A percentile compares a stretch with the other conserved stretches of the same genome.
phyloP scores from a whole-genome alignment of 176 grass and related monocot genomes.

The Guadua angustifolia region DNA sequence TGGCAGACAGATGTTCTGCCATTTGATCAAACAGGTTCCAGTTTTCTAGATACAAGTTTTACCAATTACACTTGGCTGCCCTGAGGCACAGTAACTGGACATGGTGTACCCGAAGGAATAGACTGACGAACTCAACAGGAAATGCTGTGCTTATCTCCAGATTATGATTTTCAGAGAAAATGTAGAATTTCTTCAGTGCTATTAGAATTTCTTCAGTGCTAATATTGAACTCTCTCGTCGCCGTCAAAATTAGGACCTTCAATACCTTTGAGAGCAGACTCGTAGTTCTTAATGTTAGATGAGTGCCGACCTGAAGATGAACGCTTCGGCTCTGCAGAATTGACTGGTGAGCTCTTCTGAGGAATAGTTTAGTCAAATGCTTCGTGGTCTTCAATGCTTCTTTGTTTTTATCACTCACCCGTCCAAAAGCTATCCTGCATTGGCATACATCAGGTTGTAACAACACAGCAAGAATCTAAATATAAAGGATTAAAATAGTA shows the following conservation, averaged over 20 bases:
- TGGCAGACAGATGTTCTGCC: too few species aligned
- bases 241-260: conserved; percentile 83
- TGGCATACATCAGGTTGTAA: conserved; percentile 32
- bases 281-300: conserved; percentile 74
- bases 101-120: conserved; percentile 7
- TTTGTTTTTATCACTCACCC: conserved; percentile 84
- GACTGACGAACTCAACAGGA: conserved; percentile 50
- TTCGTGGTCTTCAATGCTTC: conserved; percentile 74
- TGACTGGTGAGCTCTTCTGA: conserved; percentile 70
- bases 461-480: conserved; percentile 8
- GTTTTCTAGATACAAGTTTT: conserved; percentile 39
- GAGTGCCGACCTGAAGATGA: conserved; percentile 68
- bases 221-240: conserved; percentile 69
- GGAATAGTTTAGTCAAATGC: conserved; percentile 78
- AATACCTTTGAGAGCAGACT: conserved; percentile 81
- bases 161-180: conserved; percentile 57
- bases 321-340: conserved; percentile 56
- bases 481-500: conserved; percentile 2
- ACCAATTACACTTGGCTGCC: conserved; percentile 31
- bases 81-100: conserved; percentile 16
- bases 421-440: conserved; percentile 81
- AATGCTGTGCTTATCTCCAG: conserved; percentile 44
- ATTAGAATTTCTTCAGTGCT: too few species aligned
- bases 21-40: too few species aligned
- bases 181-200: conserved; percentile 37